These are phyloP conservation scores for Takashimella tepidaria DNA, from an alignment of 1,284 basidiomycete species.

Conservation along the genomic window DNA sequence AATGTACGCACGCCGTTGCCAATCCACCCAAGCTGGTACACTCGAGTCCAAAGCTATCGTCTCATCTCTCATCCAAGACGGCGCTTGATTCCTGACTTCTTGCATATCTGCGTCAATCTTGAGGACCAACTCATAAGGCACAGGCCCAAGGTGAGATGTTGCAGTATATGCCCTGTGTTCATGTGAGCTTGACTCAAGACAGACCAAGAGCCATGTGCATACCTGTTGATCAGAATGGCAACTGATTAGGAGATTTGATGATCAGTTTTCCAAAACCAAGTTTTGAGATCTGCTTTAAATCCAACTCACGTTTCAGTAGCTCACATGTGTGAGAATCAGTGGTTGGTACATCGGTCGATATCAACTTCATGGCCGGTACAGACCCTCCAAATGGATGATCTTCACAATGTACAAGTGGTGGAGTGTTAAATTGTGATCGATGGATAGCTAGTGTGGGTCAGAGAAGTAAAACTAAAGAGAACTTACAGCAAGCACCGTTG, in stretches of 20 bases:
- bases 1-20: conserved; percentile 16
- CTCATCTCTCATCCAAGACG: conserved; percentile 16
- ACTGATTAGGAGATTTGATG: neutral
- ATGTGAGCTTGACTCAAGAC: no score
- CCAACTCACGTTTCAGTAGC: conserved; percentile 11
- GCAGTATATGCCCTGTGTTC: conserved; percentile 8
- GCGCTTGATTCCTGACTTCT: conserved; percentile 6
- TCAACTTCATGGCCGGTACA: neutral
- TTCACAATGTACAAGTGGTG: neutral
- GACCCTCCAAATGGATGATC: neutral
- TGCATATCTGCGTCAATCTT: conserved; percentile 9
- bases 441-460: conserved; percentile 5
- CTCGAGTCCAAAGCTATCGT: conserved; percentile 3
- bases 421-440: conserved; percentile 9
- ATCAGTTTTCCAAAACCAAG: no score
- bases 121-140: conserved; percentile 11
- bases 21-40: conserved; percentile 17
- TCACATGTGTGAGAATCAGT: conserved; percentile 13
- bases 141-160: neutral
- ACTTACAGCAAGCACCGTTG: conserved; percentile 14
- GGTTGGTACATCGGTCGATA: conserved; percentile 8
- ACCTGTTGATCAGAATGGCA: neutral
- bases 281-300: no score
- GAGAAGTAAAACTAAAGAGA: neutral
- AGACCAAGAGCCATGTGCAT: no score